Evolutionary conservation across 805 yeast genomes (phyloP), one percentile per base, ranked within the genome.

Genomic region (Metschnikowia henanensis): DNA sequence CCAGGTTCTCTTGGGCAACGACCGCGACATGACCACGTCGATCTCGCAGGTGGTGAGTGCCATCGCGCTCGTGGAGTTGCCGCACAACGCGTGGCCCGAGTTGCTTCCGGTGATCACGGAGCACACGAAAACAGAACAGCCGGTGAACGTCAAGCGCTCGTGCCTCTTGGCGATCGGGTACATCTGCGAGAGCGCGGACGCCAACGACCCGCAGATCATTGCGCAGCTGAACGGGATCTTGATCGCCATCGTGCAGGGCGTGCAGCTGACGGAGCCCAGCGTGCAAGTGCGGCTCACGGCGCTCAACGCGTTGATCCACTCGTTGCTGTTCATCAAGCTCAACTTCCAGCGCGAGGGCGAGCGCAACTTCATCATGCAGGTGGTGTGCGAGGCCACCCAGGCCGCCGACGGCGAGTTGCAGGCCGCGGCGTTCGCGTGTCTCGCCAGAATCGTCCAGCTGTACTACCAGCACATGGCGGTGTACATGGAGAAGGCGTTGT

Each of bases 361-460:
- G 73, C 81, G 99, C 61, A 91, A 94, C 64, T 90, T 86, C 67
- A 87, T 94, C 64, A 94, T 94, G 99, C 97, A 90, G 73, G 97
- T 94, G 33, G 97, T 94, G 13, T 94, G 99, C 70, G 98, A 94
- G 68, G 96, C 97, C 15, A 91, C 99, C n/a, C 97, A 92, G 65
- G 87, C 95, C 18, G 77, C 79, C 28, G 86, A 84, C 59, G 68
- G 75, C 35, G 95, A 87, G 56, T 74, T 94, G 51, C 96, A 91
- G 68, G 92, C 95, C 7, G 84, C 95, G 28, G 96, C 97, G 0
- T 94, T 90, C 68, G 98, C 97, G 47, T 95, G 97, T 58, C 76
- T 94, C 46, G 94, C 97, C 32, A 81, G 86, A 57, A 90, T 94
- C 55, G 89, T 92, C 95, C 80, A 86, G 50, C 70, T 87, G 50